Evolutionary conservation across 1,284 basidiomycete genomes (phyloP).

Genomic region (Ceratobasidium sp.): DNA sequence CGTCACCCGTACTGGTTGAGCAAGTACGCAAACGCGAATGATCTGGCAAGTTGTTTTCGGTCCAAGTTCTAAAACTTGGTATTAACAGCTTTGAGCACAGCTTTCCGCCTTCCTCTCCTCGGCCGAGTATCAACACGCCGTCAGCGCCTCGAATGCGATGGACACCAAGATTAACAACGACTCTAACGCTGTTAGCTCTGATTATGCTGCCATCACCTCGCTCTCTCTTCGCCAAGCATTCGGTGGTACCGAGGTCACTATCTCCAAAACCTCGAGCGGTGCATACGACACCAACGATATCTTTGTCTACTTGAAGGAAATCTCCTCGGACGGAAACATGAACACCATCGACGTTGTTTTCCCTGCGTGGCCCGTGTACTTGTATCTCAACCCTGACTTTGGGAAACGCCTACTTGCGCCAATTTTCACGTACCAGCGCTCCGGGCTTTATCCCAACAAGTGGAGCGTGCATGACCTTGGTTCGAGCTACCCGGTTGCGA

Average conservation of each 20-base stretch:
- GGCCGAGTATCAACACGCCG: conserved; percentile 64
- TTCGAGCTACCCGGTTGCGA: conserved; percentile 61
- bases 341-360: conserved; percentile 82
- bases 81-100: conserved; percentile 59
- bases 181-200: conserved; percentile 50
- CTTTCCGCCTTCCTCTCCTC: conserved; percentile 67
- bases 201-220: conserved; percentile 70
- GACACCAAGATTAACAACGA: conserved; percentile 60
- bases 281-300: no score
- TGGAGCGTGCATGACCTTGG: conserved; percentile 75
- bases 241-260: conserved; percentile 71
- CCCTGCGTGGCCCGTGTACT: conserved; percentile 73
- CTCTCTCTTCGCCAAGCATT: conserved; percentile 73
- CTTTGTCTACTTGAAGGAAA: conserved; percentile 72
- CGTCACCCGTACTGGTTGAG: conserved; percentile 67
- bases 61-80: conserved; percentile 29
- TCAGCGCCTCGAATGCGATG: conserved; percentile 65
- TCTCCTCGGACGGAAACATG: conserved; percentile 62
- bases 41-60: conserved; percentile 59
- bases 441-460: conserved; percentile 74
- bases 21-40: conserved; percentile 61
- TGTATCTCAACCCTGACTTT: conserved; percentile 73
- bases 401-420: conserved; percentile 73
- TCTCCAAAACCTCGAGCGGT: conserved; percentile 60
- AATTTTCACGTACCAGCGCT: conserved; percentile 73